Evolutionary conservation across 441 rosid species (phyloP).

Genomic region (Eruca vesicaria): DNA sequence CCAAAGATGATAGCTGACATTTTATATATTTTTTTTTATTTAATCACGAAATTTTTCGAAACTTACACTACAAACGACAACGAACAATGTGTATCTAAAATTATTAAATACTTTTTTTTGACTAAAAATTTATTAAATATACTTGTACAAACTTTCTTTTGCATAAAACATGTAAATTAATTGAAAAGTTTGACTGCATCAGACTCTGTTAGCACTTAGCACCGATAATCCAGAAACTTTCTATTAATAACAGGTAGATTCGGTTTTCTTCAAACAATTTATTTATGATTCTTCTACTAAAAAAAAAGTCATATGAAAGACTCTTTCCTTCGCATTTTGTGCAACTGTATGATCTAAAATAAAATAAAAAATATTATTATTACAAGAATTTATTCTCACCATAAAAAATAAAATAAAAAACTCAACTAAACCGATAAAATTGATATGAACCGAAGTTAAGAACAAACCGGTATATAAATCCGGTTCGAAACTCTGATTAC

Average conservation of each 20-base stretch:
- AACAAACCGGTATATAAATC: neutral
- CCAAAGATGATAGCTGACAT: neutral
- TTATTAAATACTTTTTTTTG: neutral
- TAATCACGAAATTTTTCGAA: neutral
- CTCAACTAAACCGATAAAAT: constrained; percentile 10
- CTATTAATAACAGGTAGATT: constrained; percentile 36
- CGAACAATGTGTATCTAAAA: neutral
- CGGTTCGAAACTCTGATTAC: neutral
- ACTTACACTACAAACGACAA: neutral
- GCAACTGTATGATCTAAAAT: constrained; percentile 35
- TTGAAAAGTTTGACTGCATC: neutral
- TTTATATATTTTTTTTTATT: neutral
- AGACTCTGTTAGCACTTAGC: neutral
- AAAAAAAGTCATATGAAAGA: constrained; percentile 28
- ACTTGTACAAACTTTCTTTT: neutral
- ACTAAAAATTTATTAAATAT: no score
- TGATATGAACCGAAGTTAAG: neutral
- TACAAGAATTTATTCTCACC: constrained; percentile 1
- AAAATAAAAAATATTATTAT: constrained; percentile 11
- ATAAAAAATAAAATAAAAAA: neutral
- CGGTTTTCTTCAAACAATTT: no score
- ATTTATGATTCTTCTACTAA: neutral
- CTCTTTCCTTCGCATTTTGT: constrained; percentile 40
- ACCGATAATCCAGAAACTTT: constrained; percentile 30
- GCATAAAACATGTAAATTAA: neutral